These are phyloP conservation scores for Ceratobasidium sp. DNA, from an alignment of 1,284 basidiomycete genomes.

Conservation along the genomic window DNA sequence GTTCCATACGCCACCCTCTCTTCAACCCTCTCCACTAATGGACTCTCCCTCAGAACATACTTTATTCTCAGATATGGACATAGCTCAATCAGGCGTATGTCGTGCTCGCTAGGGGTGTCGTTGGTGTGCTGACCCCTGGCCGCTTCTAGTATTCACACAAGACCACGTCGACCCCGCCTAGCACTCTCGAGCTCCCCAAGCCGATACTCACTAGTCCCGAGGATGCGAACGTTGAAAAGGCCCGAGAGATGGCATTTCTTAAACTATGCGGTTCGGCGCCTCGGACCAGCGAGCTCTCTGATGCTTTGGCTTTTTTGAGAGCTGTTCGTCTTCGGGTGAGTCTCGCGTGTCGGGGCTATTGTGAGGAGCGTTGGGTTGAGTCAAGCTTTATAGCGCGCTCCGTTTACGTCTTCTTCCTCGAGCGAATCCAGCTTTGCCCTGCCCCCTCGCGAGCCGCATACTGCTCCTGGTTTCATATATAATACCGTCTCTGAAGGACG, in stretches of 20 bases:
- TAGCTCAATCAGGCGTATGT: background rate
- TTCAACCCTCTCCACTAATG: background rate
- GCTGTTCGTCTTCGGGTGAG: background rate
- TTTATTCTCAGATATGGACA: background rate
- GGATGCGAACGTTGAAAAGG: background rate
- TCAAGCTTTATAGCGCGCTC: background rate
- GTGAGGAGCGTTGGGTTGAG: background rate
- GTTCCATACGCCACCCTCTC: too few relatives aligned
- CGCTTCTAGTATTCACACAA: background rate
- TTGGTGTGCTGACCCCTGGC: background rate
- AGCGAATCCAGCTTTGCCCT: background rate
- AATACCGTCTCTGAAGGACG: background rate
- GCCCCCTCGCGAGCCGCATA: background rate
- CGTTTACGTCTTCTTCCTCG: constrained; percentile 7
- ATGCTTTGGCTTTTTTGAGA: constrained; percentile 1
- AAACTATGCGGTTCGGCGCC: background rate
- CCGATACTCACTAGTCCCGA: background rate
- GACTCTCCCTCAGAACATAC: background rate
- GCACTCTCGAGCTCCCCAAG: background rate
- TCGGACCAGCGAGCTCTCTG: background rate
- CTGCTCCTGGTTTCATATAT: background rate
- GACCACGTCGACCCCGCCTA: background rate
- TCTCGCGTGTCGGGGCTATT: background rate
- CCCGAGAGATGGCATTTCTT: background rate
- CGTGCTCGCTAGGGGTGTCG: background rate